Evolutionary conservation across 345 rosid species (phyloP).

Genomic region (Linum trigynum): DNA sequence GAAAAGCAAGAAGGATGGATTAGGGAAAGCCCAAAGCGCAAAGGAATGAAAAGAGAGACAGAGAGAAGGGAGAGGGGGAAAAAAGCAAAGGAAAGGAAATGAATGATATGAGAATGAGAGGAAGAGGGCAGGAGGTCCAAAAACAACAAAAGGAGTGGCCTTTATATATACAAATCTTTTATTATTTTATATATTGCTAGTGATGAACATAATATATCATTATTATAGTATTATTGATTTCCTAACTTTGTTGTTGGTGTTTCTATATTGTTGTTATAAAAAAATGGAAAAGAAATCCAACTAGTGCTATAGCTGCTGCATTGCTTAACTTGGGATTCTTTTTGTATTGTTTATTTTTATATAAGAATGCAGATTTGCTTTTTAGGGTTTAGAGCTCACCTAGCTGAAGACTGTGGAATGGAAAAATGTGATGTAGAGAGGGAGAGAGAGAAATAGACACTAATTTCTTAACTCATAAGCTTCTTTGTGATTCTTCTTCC

Average conservation of each 20-base stretch:
- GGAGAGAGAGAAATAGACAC: constrained; percentile 9
- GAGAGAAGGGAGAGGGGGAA: constrained; percentile 18
- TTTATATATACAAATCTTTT: constrained; percentile 34
- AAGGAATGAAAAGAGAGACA: constrained; percentile 11
- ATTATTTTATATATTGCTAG: constrained; percentile 3
- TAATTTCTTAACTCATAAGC: constrained; percentile 47
- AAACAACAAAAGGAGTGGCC: constrained; percentile 39
- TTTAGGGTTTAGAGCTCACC: constrained; percentile 36
- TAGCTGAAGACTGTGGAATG: not conserved
- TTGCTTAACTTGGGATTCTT: not conserved
- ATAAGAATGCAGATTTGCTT: constrained; percentile 21
- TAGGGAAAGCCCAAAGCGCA: not conserved
- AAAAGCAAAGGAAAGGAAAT: too few species aligned
- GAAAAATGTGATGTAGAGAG: too few species aligned
- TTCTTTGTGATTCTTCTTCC: constrained; percentile 15
- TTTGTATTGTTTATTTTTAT: constrained; percentile 3
- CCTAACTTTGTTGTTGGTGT: too few species aligned
- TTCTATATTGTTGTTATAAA: not conserved
- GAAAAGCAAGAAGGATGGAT: not conserved
- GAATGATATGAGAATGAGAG: constrained; percentile 18
- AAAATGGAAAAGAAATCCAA: not conserved
- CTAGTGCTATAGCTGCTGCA: too few species aligned
- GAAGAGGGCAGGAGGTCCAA: constrained; percentile 17
- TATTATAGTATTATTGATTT: too few species aligned
- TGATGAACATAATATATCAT: too few species aligned